Evolutionary conservation across 2,329 filamentous ascomycete species (phyloP), one percentile per base, ranked within the genome.

Genomic region (Colletotrichum melonis): DNA sequence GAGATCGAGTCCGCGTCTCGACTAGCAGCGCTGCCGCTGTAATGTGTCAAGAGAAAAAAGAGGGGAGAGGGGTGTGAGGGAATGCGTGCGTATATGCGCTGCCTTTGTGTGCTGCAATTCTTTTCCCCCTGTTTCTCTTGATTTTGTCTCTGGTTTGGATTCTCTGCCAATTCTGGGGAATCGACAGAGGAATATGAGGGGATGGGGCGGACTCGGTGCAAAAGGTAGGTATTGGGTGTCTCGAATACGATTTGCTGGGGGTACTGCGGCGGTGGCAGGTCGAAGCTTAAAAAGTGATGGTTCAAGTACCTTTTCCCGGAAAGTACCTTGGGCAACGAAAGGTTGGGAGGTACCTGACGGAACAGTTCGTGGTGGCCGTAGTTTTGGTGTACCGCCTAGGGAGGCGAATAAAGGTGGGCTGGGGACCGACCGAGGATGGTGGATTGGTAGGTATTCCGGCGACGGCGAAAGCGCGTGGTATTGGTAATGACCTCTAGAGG

Each of bases 1-100:
- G 71, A 73, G 71, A 73, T 71, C 71, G 71, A 71, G 60, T 73
- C 71, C 67, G 71, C 56, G 71, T 71, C 71, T 73, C 67, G 49
- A 73, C 71, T 70, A 73, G 67, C 56, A 58, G 28, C 58, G 58
- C 56, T 72, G 58, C 52, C 54, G 62, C 55, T 42, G 67, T 55
- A 67, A 67, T 58, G 54, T 67, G 63, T 49, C n/a, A 58, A 38
- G 32, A 30, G 32, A 42, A 30, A 67, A 52, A 54, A n/a, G n/a
- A 26, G 19, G 42, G 54, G 58, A 38, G 55, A 26, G 55, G 46
- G 19, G 42, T 46, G 30, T 59, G 8, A 22, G n/a, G 35, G 42
- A n/a, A 19, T 49, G 42, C 19, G 42, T 22, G 42, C 19, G 42
- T 49, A 19, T 49, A 49, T 49, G 42, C 3, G 42, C 19, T 19